Percentiles rank a stretch among this genome's conserved stretches.
Evolutionary conservation across 306 rosid species (phyloP).

Genomic region (Luffa aegyptiaca): DNA sequence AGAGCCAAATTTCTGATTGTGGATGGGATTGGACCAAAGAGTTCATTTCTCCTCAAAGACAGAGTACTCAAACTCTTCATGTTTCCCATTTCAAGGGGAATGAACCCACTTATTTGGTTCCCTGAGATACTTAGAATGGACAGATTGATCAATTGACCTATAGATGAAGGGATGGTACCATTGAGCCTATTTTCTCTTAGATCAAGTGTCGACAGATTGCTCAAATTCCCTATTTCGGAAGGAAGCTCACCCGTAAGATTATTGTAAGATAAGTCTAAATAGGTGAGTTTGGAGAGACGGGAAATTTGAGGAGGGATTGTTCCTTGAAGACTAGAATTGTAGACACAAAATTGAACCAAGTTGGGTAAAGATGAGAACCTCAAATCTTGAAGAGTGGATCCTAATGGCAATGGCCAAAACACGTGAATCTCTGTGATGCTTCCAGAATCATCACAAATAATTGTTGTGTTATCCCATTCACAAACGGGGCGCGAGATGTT

Average conservation of each 20-base stretch:
- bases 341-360: background rate
- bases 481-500: background rate
- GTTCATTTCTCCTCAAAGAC: background rate
- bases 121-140: too few relatives aligned
- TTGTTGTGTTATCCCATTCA: background rate
- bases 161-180: background rate
- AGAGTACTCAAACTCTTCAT: background rate
- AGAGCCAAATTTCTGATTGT: background rate
- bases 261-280: background rate
- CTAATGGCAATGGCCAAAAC: background rate
- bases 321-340: background rate
- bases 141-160: background rate
- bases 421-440: background rate
- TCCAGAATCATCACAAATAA: background rate
- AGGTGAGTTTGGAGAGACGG: background rate
- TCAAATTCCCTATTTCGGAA: background rate
- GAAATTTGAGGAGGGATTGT: background rate
- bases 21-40: conserved; percentile 1
- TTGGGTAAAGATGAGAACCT: conserved; percentile 4
- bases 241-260: background rate
- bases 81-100: too few relatives aligned
- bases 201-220: background rate
- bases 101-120: too few relatives aligned
- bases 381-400: background rate
- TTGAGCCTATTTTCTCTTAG: background rate